Percentiles rank a stretch among this genome's conserved stretches.
phyloP scores from a whole-genome alignment of 257 asterid species.

The Verbena officinalis region DNA sequence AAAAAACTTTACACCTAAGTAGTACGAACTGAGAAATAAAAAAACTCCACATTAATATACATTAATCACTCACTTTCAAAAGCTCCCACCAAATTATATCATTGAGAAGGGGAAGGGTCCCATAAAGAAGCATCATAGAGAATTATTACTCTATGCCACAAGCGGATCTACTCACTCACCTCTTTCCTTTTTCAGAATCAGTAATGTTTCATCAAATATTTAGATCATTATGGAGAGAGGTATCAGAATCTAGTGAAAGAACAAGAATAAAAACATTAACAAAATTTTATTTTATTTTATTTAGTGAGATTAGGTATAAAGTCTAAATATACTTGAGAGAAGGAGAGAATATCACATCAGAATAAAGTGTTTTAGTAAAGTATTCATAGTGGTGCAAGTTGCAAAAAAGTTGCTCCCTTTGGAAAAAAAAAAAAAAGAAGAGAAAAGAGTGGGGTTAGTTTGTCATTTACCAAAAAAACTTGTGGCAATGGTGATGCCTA shows the following conservation, averaged over 20 bases:
- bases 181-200: conserved; percentile 34
- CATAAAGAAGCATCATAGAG: conserved; percentile 37
- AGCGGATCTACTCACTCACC: conserved; percentile 42
- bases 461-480: conserved; percentile 48
- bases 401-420: conserved; percentile 44
- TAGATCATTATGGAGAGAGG: conserved; percentile 39
- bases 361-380: conserved; percentile 36
- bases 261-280: conserved; percentile 36
- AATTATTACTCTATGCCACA: conserved; percentile 40
- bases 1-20: too few relatives aligned
- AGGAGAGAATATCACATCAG: conserved; percentile 40
- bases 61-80: conserved; percentile 26
- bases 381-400: conserved; percentile 47
- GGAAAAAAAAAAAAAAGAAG: conserved; percentile 37
- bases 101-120: conserved; percentile 32
- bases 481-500: conserved; percentile 30
- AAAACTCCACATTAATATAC: background rate
- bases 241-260: conserved; percentile 46
- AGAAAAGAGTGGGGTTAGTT: conserved; percentile 50
- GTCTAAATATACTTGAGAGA: conserved; percentile 38
- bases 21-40: too few relatives aligned
- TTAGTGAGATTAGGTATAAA: conserved; percentile 42
- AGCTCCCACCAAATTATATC: conserved; percentile 34
- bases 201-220: conserved; percentile 37
- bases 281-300: conserved; percentile 6